Evolutionary conservation across 129 eudicot species (phyloP).

Genomic region (Glebionis coronaria): DNA sequence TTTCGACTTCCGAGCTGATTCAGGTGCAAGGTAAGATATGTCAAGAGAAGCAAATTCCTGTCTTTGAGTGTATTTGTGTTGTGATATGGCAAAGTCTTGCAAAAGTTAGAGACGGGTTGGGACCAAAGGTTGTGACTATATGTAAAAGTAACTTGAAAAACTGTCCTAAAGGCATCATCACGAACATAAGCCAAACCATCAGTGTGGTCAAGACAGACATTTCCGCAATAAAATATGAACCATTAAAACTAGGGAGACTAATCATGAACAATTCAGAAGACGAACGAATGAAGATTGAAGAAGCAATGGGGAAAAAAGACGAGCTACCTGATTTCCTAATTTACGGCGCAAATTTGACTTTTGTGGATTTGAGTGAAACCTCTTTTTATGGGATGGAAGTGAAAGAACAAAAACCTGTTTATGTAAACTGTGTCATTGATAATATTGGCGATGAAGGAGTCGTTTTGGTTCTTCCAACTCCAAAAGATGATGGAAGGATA

Average conservation of each 20-base stretch:
- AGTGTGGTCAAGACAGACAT: conserved; percentile 37
- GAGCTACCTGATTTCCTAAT: conserved; percentile 41
- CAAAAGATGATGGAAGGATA: conserved; percentile 35
- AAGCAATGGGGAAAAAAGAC: conserved; percentile 33
- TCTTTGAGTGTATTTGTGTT: conserved; percentile 58
- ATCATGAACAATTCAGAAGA: conserved; percentile 30
- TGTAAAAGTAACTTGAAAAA: conserved; percentile 27
- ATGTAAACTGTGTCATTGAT: conserved; percentile 50
- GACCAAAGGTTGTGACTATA: conserved; percentile 42
- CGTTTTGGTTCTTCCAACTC: conserved; percentile 60
- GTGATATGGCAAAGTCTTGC: conserved; percentile 52
- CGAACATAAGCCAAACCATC: conserved; percentile 42
- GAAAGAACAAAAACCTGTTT: conserved; percentile 47
- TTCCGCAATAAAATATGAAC: conserved; percentile 19
- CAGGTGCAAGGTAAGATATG: conserved; percentile 38
- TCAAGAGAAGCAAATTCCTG: conserved; percentile 12
- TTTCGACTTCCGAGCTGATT: conserved; percentile 33
- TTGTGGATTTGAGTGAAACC: conserved; percentile 46
- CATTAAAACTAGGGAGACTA: conserved; percentile 33
- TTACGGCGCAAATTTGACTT: conserved; percentile 65
- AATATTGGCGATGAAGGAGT: conserved; percentile 69
- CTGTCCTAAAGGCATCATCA: conserved; percentile 15
- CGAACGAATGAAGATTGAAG: conserved; percentile 40
- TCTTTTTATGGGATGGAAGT: conserved; percentile 48
- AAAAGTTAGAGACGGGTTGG: conserved; percentile 26